Evolutionary conservation across 129 eudicot genomes (phyloP).

Genomic region (Flaveria linearis): DNA sequence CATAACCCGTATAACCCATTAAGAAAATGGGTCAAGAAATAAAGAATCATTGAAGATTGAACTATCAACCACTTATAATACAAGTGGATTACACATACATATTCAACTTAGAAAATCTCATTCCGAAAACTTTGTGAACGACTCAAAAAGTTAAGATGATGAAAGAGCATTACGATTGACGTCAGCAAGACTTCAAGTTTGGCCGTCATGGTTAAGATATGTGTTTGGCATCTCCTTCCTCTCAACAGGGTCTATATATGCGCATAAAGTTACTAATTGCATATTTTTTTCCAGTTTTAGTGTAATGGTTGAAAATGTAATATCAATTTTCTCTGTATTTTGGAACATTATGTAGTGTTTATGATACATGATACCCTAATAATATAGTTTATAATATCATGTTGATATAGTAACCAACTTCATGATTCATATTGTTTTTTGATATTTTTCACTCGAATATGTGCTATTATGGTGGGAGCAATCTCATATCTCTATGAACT

Average conservation of each 20-base stretch:
- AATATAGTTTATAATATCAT: neutral
- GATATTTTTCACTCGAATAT: constrained; percentile 27
- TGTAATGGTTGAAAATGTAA: constrained; percentile 13
- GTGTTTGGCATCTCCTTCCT: constrained; percentile 17
- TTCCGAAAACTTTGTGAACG: constrained; percentile 70
- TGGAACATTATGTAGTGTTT: constrained; percentile 4
- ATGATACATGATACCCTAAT: constrained; percentile 15
- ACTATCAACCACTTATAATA: neutral
- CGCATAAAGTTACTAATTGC: neutral
- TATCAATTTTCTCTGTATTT: constrained; percentile 2
- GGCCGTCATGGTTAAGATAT: constrained; percentile 56
- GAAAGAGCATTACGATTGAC: constrained; percentile 55
- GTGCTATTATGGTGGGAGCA: constrained; percentile 78
- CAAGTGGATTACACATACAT: constrained; percentile 70
- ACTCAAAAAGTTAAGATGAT: constrained; percentile 75
- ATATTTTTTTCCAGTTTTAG: neutral
- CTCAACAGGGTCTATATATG: constrained; percentile 1
- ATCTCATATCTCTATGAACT: constrained; percentile 78
- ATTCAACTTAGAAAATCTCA: constrained; percentile 78
- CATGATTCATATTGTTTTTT: constrained; percentile 13
- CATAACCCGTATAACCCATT: neutral
- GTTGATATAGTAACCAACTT: constrained; percentile 8
- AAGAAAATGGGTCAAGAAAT: neutral
- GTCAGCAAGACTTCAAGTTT: constrained; percentile 74
- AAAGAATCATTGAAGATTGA: neutral